Base-by-base conservation (phyloP, 2,329 filamentous ascomycete species). In the Fusarium sp. region DNA sequence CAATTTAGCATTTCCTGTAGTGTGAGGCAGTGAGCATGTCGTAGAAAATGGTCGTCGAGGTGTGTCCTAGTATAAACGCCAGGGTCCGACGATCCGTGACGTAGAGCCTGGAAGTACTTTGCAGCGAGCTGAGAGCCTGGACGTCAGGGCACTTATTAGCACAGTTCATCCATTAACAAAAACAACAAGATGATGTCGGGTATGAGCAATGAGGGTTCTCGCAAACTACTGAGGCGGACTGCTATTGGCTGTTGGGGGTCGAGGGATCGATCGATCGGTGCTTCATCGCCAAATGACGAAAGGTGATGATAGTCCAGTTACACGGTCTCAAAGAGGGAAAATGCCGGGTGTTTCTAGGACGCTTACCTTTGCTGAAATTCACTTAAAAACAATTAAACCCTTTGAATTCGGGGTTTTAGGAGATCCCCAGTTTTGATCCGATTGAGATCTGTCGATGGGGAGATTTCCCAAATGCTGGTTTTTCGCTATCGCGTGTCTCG, bases 201-300 rank as follows among this genome's bases (percentile, higher is more conserved):
- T 52, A 44, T 60, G 52, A 62, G 52, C 41, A 62, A 30, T 56
- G 66, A 63, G 53, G 54, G 27, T 56, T 65, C 54, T 67, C 51
- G 22, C 47, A 20, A 47, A 27, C 29, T 14, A 45, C 24, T 41
- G 37, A 41, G 37, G 25, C 22, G 32, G 27, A 22, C 30, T 72
- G 61, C 71, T 61, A 77, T 79, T 79, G 74, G 74, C 27, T 54
- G 55, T 47, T 47, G 57, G 27, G 45, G 34, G 51, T 57, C 54
- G 58, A 69, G 67, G 67, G 75, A 79, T 79, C 77, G 77, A 79
- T 79, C 77, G 77, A 79, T 77, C 76, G 75, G 70, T 47, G 63
- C 55, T 52, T 67, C 57, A 61, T 72, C 63, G 66, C 70, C 59
- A 75, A 61, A 72, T 75, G 73, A 75, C 73, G 67, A 74, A 66